Evolutionary conservation across 202 grass and related monocot species (phyloP), one percentile per base, ranked within the genome.

Genomic region (Panicum virgatum): DNA sequence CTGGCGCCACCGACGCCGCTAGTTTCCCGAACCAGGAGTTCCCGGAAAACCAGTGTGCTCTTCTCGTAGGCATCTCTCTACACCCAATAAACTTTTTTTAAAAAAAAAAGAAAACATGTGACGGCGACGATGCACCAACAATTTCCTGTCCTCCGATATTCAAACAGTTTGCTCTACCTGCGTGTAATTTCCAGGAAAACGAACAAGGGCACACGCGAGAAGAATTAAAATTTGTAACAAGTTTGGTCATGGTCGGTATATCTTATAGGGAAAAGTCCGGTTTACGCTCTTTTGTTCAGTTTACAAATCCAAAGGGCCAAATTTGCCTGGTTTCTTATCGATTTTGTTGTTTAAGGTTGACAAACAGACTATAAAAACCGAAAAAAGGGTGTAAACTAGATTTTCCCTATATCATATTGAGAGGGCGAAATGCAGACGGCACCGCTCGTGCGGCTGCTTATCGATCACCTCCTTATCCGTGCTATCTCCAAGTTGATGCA

Each of bases 401-500:
- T n/a, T n/a, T n/a, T n/a, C n/a, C n/a, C n/a, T n/a, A n/a, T n/a
- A n/a, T n/a, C n/a, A 20, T 43, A 56, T 7, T 6, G 11, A 56
- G 69, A 47, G 61, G 50, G 61, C 29, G 39, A 67, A 81, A 59
- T 42, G 77, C 19, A 81, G 77, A 60, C 51, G 51, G 69, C 50
- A 67, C 69, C 51, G 59, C 9, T n/a, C 44, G 9, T 42, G 6
- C 57, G 26, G 5, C n/a, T 58, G 47, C 58, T 67, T 46, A 48
- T 71, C 39, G 20, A 62, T 48, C 59, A 19, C 75, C 34, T 43
- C 25, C 72, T 73, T 9, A 32, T 36, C 20, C 15, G 68, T 74
- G 19, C 59, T 38, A 36, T 80, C 68, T 46, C 19, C 68, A 58
- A 66, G 34, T 65, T n/a, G 46, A 42, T 30, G 30, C n/a, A n/a